A percentile compares a stretch with the other conserved stretches of the same genome.
Evolutionary conservation across 305 asterid species (phyloP).

Genomic region (Galium porrigens): DNA sequence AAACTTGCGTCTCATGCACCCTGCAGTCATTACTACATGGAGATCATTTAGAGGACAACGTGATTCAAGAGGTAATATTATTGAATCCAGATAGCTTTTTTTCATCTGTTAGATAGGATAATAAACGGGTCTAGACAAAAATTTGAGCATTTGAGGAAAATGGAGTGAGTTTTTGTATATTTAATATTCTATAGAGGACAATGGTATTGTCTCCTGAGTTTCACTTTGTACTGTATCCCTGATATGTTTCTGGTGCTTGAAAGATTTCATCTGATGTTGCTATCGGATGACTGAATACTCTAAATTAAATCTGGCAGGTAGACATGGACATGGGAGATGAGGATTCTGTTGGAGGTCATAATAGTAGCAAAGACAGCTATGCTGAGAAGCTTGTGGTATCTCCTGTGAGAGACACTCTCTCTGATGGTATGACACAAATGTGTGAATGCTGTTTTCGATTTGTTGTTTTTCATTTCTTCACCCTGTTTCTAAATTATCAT

Average conservation of each 20-base stretch:
- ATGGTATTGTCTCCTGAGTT: background rate
- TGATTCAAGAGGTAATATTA: conserved; percentile 75
- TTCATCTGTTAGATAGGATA: background rate
- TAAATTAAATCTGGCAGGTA: conserved; percentile 39
- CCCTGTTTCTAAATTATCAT: background rate
- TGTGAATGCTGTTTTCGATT: background rate
- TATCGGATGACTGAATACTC: background rate
- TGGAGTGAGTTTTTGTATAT: background rate
- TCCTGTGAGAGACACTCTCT: conserved; percentile 23
- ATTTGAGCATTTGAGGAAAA: background rate
- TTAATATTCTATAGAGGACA: background rate
- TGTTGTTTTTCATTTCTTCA: background rate
- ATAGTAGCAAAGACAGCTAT: conserved; percentile 32
- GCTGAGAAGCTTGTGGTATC: conserved; percentile 24
- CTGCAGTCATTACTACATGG: conserved; percentile 75
- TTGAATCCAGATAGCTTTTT: background rate
- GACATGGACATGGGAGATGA: conserved; percentile 92
- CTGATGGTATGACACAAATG: conserved; percentile 30
- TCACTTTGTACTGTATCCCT: conserved; percentile 1
- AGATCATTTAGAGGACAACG: conserved; percentile 58
- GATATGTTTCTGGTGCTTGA: conserved; percentile 5
- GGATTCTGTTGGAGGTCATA: conserved; percentile 23
- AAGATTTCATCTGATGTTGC: background rate
- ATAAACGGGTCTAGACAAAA: background rate
- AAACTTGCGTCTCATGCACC: conserved; percentile 17